A percentile compares a stretch with the other conserved stretches of the same genome.
Conservation (phyloP, 139 green algal species). For the Dunaliella sp. region DNA sequence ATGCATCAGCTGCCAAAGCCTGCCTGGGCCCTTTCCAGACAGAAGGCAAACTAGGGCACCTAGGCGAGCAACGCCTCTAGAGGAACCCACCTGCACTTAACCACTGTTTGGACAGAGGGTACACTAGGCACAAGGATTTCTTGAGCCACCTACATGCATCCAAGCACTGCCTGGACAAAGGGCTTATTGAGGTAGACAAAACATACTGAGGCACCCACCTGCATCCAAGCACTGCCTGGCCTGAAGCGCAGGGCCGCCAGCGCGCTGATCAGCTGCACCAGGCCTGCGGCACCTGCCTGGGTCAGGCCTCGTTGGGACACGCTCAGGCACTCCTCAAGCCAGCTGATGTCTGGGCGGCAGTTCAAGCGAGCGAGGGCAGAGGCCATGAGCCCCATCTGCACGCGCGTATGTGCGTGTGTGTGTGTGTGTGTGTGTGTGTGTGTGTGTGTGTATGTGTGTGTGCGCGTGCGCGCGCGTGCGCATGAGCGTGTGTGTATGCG, state of each 20-base stretch:
- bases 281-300: background rate
- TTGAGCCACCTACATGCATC: no score
- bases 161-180: no score
- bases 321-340: constrained; percentile 23
- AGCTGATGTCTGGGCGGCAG: constrained; percentile 28
- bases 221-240: constrained; percentile 32
- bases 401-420: background rate
- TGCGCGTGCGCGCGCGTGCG: no score
- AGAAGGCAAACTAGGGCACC: no score
- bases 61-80: no score
- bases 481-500: no score
- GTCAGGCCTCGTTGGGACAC: constrained; percentile 18
- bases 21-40: no score
- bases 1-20: no score
- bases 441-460: background rate
- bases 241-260: constrained; percentile 20
- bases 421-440: background rate
- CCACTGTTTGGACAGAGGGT: no score
- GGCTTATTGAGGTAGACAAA: no score
- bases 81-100: no score
- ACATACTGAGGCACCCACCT: constrained; percentile 7
- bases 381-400: constrained; percentile 9
- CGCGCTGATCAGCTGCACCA: constrained; percentile 13
- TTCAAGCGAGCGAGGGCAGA: constrained; percentile 19
- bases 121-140: no score